Base-by-base conservation (phyloP, 139 green algal species). In the Haematococcus lacustris region DNA sequence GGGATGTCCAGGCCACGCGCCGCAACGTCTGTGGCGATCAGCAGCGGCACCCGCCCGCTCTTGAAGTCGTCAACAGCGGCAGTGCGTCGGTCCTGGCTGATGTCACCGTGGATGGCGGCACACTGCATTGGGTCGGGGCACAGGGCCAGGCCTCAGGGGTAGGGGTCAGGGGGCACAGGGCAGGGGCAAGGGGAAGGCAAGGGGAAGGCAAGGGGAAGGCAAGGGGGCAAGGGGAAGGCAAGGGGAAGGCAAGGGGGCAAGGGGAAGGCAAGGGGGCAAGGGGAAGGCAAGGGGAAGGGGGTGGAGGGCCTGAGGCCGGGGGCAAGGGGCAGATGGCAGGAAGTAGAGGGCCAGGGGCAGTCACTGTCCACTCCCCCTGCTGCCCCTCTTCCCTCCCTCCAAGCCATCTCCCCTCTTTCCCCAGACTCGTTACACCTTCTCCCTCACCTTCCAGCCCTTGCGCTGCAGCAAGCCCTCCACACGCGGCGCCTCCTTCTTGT, bases 401-500 rank as follows among this genome's bases (percentile, higher is more conserved):
- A n/a, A n/a, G n/a, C n/a, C n/a, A n/a, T n/a, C n/a, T n/a, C n/a
- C n/a, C n/a, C n/a, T n/a, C n/a, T n/a, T n/a, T n/a, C n/a, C n/a
- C n/a, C n/a, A n/a, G n/a, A n/a, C n/a, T n/a, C n/a, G n/a, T n/a
- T n/a, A n/a, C n/a, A n/a, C n/a, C n/a, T n/a, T 57, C 47, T 57
- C 21, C 47, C 47, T 57, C 47, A 57, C 47, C 47, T 57, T 57
- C 47, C 47, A 57, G 57, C 91, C 89, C 70, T 81, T 83, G 59
- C 85, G 76, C n/a, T 79, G 70, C 41, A 98, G 82, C 68, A 89
- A 71, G 38, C 78, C 26, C 82, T 97, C 91, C 62, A 98, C 84
- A 0, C 91, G 82, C 40, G 81, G 80, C 35, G 93, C 92, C 81
- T 98, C 94, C 82, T 96, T 98, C 77, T 98, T 98, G 86, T 98